Evolutionary conservation across 139 green algal species (phyloP), one percentile per base, ranked within the genome.

Genomic region (Chlamydomonas urium): DNA sequence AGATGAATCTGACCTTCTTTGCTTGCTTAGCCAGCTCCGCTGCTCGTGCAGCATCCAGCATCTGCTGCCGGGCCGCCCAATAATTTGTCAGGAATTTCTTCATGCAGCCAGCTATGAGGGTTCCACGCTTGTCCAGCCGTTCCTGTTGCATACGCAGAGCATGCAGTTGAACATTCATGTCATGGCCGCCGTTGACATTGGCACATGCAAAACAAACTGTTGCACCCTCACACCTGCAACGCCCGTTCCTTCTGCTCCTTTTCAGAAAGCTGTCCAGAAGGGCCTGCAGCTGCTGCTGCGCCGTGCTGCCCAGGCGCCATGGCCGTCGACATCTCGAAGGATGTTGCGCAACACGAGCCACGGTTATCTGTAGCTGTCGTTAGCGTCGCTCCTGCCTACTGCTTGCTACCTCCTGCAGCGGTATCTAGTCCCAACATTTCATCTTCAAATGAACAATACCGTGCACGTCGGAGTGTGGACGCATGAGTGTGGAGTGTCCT

Each of bases 21-120:
- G 48, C 50, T 26, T 45, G 31, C 23, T 68, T 68, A 8, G 70
- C 70, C 2, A 28, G 36, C 28, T 75, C 70, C 17, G 42, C 42
- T 21, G 70, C 70, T 36, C 58, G 29, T 28, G 59, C 59, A 21
- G 47, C 70, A 45, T 75, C 70, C 26, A 75, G 29, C 58, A 70
- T 69, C 45, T 70, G 2, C 28, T 72, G 66, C 45, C 66, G 38
- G 2, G 35, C 45, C 1, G n/a, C 28, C 26, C 48, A 72, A 26
- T 60, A 72, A 45, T 32, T 38, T 6, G 29, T 62, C 14, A 72
- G 23, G 45, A 72, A 72, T 24, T 72, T 72, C 66, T 45, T 38
- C 14, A 72, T 47, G 35, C 33, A 47, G 24, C 23, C 31, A 29
- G 38, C 47, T 28, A 72, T 48, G 6, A 72, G 19, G 4, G 38